Evolutionary conservation across 2,329 filamentous ascomycete genomes (phyloP).

Genomic region (Neoscytalidium dimidiatum): DNA sequence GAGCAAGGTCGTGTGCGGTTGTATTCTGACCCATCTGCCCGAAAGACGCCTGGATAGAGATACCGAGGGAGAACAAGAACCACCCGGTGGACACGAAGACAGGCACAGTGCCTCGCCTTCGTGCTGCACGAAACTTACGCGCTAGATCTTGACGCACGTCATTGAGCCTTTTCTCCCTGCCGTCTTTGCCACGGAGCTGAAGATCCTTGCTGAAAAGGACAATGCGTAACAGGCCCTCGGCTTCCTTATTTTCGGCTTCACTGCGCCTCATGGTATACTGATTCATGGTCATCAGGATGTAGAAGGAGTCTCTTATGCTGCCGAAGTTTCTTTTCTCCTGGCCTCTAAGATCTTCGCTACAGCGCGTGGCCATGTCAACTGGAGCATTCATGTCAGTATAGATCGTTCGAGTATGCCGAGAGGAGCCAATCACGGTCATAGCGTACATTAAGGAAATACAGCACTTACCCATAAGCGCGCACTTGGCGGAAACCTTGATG

Average conservation of each 20-base stretch:
- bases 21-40: slow-evolving; percentile 40
- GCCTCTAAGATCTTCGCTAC: slow-evolving; percentile 28
- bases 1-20: slow-evolving; percentile 47
- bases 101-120: slow-evolving; percentile 44
- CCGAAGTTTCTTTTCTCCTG: slow-evolving; percentile 34
- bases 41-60: slow-evolving; percentile 41
- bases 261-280: slow-evolving; percentile 41
- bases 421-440: not conserved
- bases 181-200: slow-evolving; percentile 28
- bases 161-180: slow-evolving; percentile 32
- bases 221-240: slow-evolving; percentile 43
- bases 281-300: slow-evolving; percentile 47
- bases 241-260: slow-evolving; percentile 30
- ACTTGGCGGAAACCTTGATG: slow-evolving; percentile 42
- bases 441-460: not conserved
- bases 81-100: slow-evolving; percentile 46
- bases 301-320: slow-evolving; percentile 47
- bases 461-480: slow-evolving; percentile 34
- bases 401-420: not conserved
- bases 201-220: slow-evolving; percentile 44
- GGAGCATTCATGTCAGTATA: not conserved
- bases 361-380: slow-evolving; percentile 41
- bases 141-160: slow-evolving; percentile 40
- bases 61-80: slow-evolving; percentile 43
- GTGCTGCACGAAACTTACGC: slow-evolving; percentile 41